A percentile compares a stretch with the other conserved stretches of the same genome.
phyloP scores from a whole-genome alignment of 169 alveolate species.

The Cystoisospora suis region DNA sequence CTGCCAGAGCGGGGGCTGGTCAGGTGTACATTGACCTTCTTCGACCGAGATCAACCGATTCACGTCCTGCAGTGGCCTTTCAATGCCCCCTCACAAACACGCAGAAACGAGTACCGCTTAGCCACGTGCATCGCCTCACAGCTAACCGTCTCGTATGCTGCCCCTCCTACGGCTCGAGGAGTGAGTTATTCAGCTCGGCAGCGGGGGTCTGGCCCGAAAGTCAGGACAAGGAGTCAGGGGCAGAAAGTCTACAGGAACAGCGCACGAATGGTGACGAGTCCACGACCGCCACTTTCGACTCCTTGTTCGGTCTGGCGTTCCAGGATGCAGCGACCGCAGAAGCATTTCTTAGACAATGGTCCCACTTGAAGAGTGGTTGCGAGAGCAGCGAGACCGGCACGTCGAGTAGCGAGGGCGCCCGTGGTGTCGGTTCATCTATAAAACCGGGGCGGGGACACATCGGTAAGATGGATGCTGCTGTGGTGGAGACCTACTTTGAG shows the following conservation, averaged over 20 bases:
- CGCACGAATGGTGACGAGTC: too few species aligned
- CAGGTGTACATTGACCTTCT: background rate
- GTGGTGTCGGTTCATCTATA: background rate
- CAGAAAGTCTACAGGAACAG: background rate
- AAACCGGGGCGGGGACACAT: background rate
- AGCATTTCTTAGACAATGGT: background rate
- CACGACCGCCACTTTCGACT: background rate
- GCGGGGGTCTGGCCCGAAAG: background rate
- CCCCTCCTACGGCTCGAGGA: background rate
- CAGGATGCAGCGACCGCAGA: background rate
- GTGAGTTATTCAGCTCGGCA: background rate
- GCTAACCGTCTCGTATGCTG: background rate
- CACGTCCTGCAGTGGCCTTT: background rate
- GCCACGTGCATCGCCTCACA: background rate
- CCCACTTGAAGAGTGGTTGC: too few species aligned
- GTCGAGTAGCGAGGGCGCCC: background rate
- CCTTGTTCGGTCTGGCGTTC: slow-evolving; percentile 1
- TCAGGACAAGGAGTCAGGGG: too few species aligned
- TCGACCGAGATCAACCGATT: background rate
- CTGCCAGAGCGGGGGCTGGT: background rate
- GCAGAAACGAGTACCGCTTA: background rate
- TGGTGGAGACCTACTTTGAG: slow-evolving; percentile 87
- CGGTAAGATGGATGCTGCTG: slow-evolving; percentile 27
- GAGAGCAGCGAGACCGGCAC: background rate
- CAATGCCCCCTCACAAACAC: background rate